Percentiles rank a stretch among this genome's conserved stretches.
Conservation (phyloP, 352 stramenopile species). For the Phytopythium oedochilum region DNA sequence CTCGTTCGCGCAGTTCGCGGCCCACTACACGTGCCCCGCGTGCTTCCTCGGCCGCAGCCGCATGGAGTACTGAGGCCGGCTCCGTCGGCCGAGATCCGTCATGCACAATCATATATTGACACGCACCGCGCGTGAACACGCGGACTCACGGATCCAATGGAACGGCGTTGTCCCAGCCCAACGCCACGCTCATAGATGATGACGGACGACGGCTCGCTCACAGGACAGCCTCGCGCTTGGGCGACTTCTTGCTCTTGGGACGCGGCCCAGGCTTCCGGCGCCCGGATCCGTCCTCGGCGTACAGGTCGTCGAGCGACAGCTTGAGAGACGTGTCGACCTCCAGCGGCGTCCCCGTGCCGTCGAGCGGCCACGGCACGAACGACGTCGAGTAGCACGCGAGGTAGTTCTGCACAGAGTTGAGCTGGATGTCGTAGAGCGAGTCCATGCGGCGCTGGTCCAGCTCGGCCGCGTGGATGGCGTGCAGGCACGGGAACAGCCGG, state of each 20-base stretch:
- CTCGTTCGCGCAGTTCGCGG: constrained; percentile 53
- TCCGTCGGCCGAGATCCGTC: too few species aligned
- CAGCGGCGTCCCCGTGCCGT: constrained; percentile 33
- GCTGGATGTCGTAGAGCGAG: constrained; percentile 59
- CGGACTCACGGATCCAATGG: background rate
- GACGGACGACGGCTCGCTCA: too few species aligned
- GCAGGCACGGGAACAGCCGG: constrained; percentile 68
- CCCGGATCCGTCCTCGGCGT: constrained; percentile 40
- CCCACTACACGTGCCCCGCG: constrained; percentile 52
- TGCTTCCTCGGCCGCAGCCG: constrained; percentile 51
- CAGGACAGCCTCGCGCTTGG: constrained; percentile 6
- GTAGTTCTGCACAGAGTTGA: constrained; percentile 69
- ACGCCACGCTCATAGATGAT: too few species aligned
- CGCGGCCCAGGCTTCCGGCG: constrained; percentile 58
- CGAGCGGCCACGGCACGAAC: constrained; percentile 63
- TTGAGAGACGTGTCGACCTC: constrained; percentile 39
- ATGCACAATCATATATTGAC: background rate
- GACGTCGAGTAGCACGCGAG: constrained; percentile 45
- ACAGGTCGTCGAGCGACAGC: constrained; percentile 64
- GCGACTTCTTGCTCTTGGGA: constrained; percentile 41
- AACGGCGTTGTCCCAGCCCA: background rate
- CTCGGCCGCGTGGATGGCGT: constrained; percentile 69
- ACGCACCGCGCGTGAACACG: background rate
- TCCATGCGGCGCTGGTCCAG: constrained; percentile 70
- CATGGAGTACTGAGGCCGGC: background rate